These are phyloP conservation scores for Lasiodiplodia hormozganensis DNA, from an alignment of 2,329 filamentous ascomycete genomes.

Conservation along the genomic window DNA sequence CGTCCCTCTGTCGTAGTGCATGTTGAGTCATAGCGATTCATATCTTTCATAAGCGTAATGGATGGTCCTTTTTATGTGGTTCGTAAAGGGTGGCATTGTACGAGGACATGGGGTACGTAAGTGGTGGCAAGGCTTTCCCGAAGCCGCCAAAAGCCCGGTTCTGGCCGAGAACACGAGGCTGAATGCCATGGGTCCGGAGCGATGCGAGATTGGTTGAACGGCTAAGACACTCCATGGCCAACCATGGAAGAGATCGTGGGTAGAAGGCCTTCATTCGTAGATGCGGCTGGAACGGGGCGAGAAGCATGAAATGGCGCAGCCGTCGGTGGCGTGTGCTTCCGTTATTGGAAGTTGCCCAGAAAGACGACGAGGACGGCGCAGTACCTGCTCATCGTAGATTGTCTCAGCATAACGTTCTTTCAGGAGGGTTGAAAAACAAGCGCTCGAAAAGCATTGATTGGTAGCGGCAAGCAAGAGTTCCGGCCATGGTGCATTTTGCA, in stretches of 20 bases:
- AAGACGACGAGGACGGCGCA: slow-evolving; percentile 31
- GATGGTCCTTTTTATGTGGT: background rate
- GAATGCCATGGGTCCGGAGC: background rate
- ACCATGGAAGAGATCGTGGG: background rate
- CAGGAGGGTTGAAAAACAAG: background rate
- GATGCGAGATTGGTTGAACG: background rate
- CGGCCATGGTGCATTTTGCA: background rate
- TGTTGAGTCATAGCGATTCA: background rate
- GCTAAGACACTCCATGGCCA: background rate
- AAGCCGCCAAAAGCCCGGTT: background rate
- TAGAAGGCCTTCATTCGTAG: too few species aligned
- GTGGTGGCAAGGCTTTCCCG: background rate
- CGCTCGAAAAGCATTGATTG: background rate
- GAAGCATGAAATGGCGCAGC: background rate
- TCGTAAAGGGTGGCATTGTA: background rate
- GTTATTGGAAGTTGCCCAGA: slow-evolving; percentile 27
- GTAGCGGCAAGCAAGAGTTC: background rate
- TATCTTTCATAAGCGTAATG: background rate
- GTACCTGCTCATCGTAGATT: slow-evolving; percentile 10
- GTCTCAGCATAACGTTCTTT: background rate
- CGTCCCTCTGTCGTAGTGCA: background rate
- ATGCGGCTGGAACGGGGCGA: too few species aligned
- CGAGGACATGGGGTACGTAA: background rate
- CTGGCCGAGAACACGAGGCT: background rate
- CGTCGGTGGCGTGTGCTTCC: background rate